Conservation (phyloP, 495 filamentous ascomycete genomes). For the Recurvomyces mirabilis region DNA sequence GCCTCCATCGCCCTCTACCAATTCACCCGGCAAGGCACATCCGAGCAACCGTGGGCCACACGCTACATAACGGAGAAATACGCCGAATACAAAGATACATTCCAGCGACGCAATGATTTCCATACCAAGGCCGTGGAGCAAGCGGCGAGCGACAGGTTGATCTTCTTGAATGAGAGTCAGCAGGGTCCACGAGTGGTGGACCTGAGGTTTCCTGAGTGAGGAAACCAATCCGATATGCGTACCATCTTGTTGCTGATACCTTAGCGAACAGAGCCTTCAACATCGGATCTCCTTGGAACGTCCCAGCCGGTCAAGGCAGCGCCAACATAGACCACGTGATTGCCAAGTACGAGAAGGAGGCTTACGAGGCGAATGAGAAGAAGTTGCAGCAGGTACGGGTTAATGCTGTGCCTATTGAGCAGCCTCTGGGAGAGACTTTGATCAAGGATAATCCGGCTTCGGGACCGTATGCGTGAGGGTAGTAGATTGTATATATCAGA, state of each 20-base stretch:
- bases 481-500: too few relatives aligned
- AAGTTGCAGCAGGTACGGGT: conserved; percentile 29
- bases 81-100: conserved; percentile 36
- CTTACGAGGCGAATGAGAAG: conserved; percentile 41
- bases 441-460: conserved; percentile 2
- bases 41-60: conserved; percentile 43
- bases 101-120: conserved; percentile 48
- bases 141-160: conserved; percentile 53
- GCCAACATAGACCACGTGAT: conserved; percentile 50
- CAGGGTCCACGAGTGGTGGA: conserved; percentile 33
- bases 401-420: conserved; percentile 24
- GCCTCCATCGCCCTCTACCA: conserved; percentile 47
- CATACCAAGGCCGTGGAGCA: conserved; percentile 57
- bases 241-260: not conserved
- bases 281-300: conserved; percentile 49
- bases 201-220: conserved; percentile 61
- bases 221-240: conserved; percentile 10
- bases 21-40: conserved; percentile 36
- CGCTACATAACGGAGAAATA: conserved; percentile 46
- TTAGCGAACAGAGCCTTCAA: conserved; percentile 55
- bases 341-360: conserved; percentile 50
- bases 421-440: conserved; percentile 11
- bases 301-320: conserved; percentile 45
- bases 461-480: not conserved
- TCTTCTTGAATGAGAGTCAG: conserved; percentile 46